phyloP scores from a whole-genome alignment of 78 protist genomes.

The Pigoraptor vietnamica region DNA sequence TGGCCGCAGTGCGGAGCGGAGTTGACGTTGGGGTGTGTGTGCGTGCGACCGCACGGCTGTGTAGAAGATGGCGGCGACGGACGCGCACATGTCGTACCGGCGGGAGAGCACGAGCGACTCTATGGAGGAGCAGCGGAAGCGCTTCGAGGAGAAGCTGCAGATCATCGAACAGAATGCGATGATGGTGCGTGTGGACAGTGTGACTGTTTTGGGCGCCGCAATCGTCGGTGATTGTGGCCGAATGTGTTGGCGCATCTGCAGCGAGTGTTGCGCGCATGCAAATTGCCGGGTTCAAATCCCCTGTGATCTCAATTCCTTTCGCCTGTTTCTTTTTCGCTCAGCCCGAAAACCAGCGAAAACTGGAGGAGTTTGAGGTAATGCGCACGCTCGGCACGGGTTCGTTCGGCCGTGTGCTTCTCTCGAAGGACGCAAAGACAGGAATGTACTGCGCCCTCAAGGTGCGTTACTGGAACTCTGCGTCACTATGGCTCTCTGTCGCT shows the following conservation, averaged over 20 bases:
- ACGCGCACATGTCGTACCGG: background rate
- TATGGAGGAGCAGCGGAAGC: background rate
- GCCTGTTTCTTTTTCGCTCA: background rate
- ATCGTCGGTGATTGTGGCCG: background rate
- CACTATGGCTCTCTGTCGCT: too few species aligned
- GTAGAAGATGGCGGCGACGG: background rate
- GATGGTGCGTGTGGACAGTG: background rate
- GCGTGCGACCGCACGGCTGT: too few species aligned
- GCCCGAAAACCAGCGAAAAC: conserved; percentile 8
- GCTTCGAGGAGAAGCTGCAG: background rate
- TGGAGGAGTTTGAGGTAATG: background rate
- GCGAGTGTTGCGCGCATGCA: too few species aligned
- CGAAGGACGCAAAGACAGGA: background rate
- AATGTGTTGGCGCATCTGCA: too few species aligned
- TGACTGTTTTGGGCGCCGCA: background rate
- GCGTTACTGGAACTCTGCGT: background rate
- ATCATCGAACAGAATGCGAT: background rate
- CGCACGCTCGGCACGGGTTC: conserved; percentile 46
- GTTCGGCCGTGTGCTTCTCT: conserved; percentile 32
- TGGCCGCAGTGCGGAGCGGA: too few species aligned
- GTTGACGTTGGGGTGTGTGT: too few species aligned
- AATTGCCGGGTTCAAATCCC: too few species aligned
- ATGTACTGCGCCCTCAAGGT: background rate
- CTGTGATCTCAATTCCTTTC: too few species aligned
- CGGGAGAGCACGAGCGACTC: background rate